These are phyloP conservation scores for Pseudogymnoascus sp. DNA, from an alignment of 2,329 filamentous ascomycete genomes.

Conservation along the genomic window DNA sequence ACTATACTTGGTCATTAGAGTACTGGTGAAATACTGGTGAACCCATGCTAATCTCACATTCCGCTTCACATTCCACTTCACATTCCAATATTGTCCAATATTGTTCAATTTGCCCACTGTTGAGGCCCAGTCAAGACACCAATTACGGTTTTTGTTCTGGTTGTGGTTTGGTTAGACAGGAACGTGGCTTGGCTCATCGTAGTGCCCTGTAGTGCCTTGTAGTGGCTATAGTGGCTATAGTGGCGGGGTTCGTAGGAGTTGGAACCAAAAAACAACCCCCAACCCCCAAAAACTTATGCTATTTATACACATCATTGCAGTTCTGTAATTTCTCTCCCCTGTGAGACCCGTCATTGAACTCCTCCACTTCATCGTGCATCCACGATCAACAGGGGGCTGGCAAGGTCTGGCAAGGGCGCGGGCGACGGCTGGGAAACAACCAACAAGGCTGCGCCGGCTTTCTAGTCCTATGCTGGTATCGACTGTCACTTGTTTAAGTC, in stretches of 20 bases:
- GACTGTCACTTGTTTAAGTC: background rate
- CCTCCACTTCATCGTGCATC: background rate
- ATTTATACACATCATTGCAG: background rate
- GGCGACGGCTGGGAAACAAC: no score
- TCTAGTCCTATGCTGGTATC: background rate
- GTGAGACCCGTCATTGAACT: background rate
- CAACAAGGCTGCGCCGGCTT: slow-evolving; percentile 2
- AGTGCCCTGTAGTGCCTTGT: no score
- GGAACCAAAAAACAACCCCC: background rate
- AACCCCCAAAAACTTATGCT: background rate
- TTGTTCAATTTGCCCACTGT: no score
- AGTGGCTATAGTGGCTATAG: background rate
- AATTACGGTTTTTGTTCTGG: background rate
- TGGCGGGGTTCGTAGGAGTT: background rate
- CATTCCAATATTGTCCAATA: background rate
- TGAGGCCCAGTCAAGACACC: background rate
- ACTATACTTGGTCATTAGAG: background rate
- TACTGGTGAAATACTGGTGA: background rate
- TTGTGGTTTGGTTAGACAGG: background rate
- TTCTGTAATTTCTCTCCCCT: background rate
- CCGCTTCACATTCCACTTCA: background rate
- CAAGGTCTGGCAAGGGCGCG: no score
- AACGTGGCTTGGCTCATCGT: slow-evolving; percentile 3
- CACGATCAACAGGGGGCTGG: background rate
- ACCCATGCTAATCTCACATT: background rate